Evolutionary conservation across 1,139 yeast genomes (phyloP).

Genomic region (Zygotorulaspora mrakii): DNA sequence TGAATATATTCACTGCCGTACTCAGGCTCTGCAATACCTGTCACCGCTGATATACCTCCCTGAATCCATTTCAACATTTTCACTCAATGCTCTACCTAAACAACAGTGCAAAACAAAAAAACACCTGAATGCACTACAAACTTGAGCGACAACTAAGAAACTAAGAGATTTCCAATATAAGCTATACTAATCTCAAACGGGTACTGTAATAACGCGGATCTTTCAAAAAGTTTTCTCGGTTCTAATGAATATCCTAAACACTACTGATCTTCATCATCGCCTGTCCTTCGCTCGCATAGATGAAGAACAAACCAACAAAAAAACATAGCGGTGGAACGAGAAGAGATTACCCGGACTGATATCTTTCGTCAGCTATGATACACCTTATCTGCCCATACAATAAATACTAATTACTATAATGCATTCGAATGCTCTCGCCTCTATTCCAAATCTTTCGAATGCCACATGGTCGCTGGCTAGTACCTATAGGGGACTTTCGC

Average conservation of each 20-base stretch:
- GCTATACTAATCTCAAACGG: too few species aligned
- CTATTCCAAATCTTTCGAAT: too few species aligned
- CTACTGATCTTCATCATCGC: slow-evolving; percentile 1
- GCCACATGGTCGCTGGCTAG: too few species aligned
- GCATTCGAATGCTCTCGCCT: too few species aligned
- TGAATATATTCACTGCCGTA: slow-evolving; percentile 91
- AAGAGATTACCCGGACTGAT: background rate
- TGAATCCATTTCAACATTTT: slow-evolving; percentile 79
- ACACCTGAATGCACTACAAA: too few species aligned
- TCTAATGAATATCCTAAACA: background rate
- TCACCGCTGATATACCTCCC: slow-evolving; percentile 84
- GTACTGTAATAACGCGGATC: too few species aligned
- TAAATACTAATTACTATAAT: too few species aligned
- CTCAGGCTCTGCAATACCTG: slow-evolving; percentile 96
- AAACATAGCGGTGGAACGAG: background rate
- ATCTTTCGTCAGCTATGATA: background rate
- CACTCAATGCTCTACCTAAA: too few species aligned
- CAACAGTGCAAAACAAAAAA: too few species aligned
- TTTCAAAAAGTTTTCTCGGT: background rate
- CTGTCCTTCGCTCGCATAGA: background rate
- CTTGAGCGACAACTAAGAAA: background rate
- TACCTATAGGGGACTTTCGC: too few species aligned
- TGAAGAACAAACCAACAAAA: slow-evolving; percentile 1
- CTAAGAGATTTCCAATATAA: too few species aligned
- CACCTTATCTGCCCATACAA: too few species aligned